Conservation (phyloP, 331 rosid genomes). For the Erythrophleum ivorense region DNA sequence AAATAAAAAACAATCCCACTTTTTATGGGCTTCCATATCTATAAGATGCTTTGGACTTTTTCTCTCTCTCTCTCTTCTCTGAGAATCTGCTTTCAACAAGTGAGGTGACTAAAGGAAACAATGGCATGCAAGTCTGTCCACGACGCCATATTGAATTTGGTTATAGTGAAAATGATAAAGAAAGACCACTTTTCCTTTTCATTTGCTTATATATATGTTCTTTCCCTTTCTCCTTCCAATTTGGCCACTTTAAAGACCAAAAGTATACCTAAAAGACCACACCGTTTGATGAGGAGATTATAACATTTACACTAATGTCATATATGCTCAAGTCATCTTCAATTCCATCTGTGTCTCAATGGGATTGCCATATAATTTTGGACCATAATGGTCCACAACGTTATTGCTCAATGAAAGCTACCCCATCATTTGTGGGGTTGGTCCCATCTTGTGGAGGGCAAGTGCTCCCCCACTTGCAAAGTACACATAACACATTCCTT, state of each 20-base stretch:
- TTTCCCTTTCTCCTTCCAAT: constrained; percentile 51
- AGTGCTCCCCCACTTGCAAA: constrained; percentile 46
- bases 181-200: constrained; percentile 51
- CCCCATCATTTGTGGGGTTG: constrained; percentile 36
- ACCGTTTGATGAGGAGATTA: constrained; percentile 17
- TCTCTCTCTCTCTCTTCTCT: too few relatives aligned
- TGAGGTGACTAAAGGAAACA: constrained; percentile 56
- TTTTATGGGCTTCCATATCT: too few relatives aligned
- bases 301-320: background rate
- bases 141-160: too few relatives aligned
- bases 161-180: constrained; percentile 8
- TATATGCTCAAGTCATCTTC: constrained; percentile 5
- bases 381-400: constrained; percentile 44
- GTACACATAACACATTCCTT: constrained; percentile 34
- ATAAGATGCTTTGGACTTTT: too few relatives aligned
- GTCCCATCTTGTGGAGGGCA: constrained; percentile 47
- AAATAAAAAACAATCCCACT: too few relatives aligned
- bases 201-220: constrained; percentile 35
- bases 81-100: too few relatives aligned
- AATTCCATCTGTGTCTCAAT: background rate
- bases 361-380: background rate
- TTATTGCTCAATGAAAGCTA: constrained; percentile 46
- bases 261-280: constrained; percentile 29
- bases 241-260: constrained; percentile 35
- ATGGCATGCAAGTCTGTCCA: constrained; percentile 44